phyloP scores from a whole-genome alignment of 2,329 filamentous ascomycete species.

The Cytospora leucostoma region DNA sequence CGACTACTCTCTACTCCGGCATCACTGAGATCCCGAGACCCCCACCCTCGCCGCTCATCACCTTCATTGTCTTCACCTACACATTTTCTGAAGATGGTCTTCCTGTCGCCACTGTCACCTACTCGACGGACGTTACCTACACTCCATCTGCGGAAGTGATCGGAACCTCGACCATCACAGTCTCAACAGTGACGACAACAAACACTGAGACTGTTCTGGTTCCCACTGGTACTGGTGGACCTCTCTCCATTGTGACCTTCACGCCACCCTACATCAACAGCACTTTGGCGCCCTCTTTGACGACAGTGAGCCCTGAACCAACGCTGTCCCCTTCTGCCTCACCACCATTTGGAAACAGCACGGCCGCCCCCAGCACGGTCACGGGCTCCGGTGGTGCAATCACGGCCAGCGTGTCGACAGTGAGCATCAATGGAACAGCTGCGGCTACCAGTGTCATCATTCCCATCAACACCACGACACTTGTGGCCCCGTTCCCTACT shows the following conservation, averaged over 20 bases:
- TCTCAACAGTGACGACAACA: slow-evolving; percentile 25
- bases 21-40: slow-evolving; percentile 21
- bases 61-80: slow-evolving; percentile 31
- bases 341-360: slow-evolving; percentile 5
- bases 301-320: slow-evolving; percentile 11
- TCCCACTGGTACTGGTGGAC: slow-evolving; percentile 13
- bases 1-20: slow-evolving; percentile 15
- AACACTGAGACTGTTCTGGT: slow-evolving; percentile 22
- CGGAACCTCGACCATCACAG: slow-evolving; percentile 20
- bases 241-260: background rate
- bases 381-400: background rate
- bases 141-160: slow-evolving; percentile 5
- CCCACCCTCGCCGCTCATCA: slow-evolving; percentile 11
- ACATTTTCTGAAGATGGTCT: slow-evolving; percentile 27
- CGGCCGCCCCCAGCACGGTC: background rate
- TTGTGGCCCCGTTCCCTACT: slow-evolving; percentile 17
- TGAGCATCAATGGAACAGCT: slow-evolving; percentile 10
- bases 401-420: slow-evolving; percentile 15
- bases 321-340: background rate
- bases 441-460: slow-evolving; percentile 16
- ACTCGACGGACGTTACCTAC: slow-evolving; percentile 23
- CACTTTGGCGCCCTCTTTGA: slow-evolving; percentile 13
- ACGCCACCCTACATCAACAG: slow-evolving; percentile 5
- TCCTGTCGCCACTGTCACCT: slow-evolving; percentile 22
- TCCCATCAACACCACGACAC: slow-evolving; percentile 12